phyloP scores from a whole-genome alignment of 2,329 filamentous ascomycete species.

The Alternaria conjuncta region DNA sequence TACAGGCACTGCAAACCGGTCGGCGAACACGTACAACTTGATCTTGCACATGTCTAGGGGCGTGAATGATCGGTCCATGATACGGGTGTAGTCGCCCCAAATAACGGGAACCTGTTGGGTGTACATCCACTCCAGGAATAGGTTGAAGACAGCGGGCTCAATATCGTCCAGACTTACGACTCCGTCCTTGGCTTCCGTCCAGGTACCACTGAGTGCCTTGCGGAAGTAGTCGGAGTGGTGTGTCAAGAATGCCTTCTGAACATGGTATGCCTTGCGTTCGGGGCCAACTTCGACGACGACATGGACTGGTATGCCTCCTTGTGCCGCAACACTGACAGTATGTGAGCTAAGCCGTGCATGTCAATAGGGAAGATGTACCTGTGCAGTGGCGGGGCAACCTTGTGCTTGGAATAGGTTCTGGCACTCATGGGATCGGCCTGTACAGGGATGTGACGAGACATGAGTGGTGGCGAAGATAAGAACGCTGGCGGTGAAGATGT shows the following conservation, averaged over 20 bases:
- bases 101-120: conserved; percentile 1
- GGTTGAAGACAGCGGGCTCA: not conserved
- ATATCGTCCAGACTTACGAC: conserved; percentile 5
- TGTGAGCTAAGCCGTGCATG: too few species aligned
- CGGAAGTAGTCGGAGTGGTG: conserved; percentile 22
- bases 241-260: conserved; percentile 16
- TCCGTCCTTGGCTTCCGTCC: conserved; percentile 13
- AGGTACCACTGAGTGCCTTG: conserved; percentile 14
- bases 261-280: conserved; percentile 4
- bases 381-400: too few species aligned
- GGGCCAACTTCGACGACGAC: conserved; percentile 10
- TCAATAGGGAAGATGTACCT: too few species aligned
- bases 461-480: too few species aligned
- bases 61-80: too few species aligned
- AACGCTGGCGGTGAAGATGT: too few species aligned
- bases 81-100: too few species aligned
- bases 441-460: too few species aligned
- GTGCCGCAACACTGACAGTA: too few species aligned
- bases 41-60: not conserved
- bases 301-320: too few species aligned
- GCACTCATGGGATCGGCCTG: too few species aligned
- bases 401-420: too few species aligned
- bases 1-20: conserved; percentile 7
- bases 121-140: conserved; percentile 20
- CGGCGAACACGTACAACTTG: conserved; percentile 11